Conservation (phyloP, 148 eudicot species). For the Vaccinium darrowii region DNA sequence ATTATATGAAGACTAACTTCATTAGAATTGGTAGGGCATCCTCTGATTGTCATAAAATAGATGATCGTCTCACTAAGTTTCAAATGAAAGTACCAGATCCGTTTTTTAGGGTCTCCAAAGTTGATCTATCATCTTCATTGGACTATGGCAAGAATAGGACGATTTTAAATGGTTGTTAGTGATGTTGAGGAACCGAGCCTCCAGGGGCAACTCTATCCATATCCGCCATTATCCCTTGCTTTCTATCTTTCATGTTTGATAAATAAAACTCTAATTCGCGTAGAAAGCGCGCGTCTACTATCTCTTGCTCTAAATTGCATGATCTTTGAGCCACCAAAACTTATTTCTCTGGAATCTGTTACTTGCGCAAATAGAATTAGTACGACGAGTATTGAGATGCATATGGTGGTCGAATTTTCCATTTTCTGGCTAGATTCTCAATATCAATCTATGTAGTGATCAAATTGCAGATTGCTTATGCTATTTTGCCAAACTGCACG, state of each 20-base stretch:
- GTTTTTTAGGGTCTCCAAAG: background rate
- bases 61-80: background rate
- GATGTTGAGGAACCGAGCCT: conserved; percentile 6
- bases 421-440: background rate
- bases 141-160: background rate
- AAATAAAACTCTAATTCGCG: background rate
- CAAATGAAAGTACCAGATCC: background rate
- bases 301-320: background rate
- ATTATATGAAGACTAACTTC: too few relatives aligned
- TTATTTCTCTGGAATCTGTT: background rate
- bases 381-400: background rate
- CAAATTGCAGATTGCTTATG: background rate
- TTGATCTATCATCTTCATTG: background rate
- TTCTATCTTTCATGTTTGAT: background rate
- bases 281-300: background rate
- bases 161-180: background rate
- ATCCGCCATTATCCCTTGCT: background rate
- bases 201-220: background rate
- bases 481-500: background rate
- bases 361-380: background rate
- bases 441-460: background rate
- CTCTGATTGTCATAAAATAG: too few relatives aligned
- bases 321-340: background rate
- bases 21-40: background rate
- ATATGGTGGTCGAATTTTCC: background rate